Percentiles rank a stretch among this genome's conserved stretches.
Evolutionary conservation across 148 eudicot species (phyloP).

Genomic region (Amaranthus cruentus): DNA sequence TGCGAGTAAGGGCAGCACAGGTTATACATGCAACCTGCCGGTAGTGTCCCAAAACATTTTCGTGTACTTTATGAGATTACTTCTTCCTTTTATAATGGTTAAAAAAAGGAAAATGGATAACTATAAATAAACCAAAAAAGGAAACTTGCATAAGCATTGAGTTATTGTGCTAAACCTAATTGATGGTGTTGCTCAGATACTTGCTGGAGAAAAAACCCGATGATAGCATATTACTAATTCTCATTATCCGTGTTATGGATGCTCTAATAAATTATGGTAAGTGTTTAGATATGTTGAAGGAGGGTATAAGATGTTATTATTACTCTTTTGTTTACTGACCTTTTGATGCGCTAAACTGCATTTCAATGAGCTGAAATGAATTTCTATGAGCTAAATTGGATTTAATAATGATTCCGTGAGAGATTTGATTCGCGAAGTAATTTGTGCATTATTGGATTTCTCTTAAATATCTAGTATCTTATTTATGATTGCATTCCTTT

Average conservation of each 20-base stretch:
- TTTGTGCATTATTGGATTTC: not conserved
- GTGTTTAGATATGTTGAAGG: constrained; percentile 2
- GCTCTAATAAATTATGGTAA: constrained; percentile 84
- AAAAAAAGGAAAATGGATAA: not conserved
- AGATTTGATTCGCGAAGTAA: not conserved
- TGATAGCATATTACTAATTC: constrained; percentile 86
- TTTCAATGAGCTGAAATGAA: not conserved
- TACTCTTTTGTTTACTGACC: not conserved
- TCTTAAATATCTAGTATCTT: not conserved
- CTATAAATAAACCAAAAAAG: not conserved
- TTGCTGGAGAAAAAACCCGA: constrained; percentile 85
- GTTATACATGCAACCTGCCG: constrained; percentile 77
- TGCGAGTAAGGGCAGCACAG: constrained; percentile 85
- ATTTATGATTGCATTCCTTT: too few relatives aligned
- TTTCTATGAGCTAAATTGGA: not conserved
- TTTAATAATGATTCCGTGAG: too few relatives aligned
- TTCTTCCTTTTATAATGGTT: not conserved
- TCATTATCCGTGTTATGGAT: constrained; percentile 82
- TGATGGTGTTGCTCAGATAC: constrained; percentile 49
- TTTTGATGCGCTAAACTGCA: not conserved
- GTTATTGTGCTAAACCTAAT: constrained; percentile 23
- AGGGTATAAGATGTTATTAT: not conserved
- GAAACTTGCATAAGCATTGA: not conserved
- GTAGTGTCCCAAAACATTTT: constrained; percentile 34
- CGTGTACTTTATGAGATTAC: not conserved